Percentiles rank a stretch among this genome's conserved stretches.
These are phyloP conservation scores for Thelonectria blattea DNA, from an alignment of 2,329 filamentous ascomycete species.

Conservation along the genomic window DNA sequence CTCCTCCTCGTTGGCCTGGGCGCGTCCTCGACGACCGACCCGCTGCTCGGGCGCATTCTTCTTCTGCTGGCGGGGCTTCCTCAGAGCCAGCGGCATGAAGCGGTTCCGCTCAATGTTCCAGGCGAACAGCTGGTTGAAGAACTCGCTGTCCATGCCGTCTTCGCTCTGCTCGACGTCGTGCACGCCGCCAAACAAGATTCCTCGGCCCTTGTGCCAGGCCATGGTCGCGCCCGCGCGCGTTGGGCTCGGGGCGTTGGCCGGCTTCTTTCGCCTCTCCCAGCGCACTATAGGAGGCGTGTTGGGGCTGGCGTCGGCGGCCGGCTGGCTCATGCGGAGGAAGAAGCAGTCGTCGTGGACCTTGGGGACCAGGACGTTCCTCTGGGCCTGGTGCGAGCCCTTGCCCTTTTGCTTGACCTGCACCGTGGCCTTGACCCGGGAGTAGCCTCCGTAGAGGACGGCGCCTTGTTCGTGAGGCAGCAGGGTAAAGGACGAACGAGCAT, in stretches of 20 bases:
- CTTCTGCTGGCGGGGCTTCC: slow-evolving; percentile 73
- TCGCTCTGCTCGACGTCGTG: slow-evolving; percentile 91
- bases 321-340: slow-evolving; percentile 82
- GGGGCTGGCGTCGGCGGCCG: slow-evolving; percentile 68
- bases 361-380: slow-evolving; percentile 79
- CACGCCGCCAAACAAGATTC: slow-evolving; percentile 92
- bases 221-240: slow-evolving; percentile 88
- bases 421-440: slow-evolving; percentile 84
- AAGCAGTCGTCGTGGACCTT: slow-evolving; percentile 95
- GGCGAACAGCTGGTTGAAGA: slow-evolving; percentile 89
- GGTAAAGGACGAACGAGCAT: slow-evolving; percentile 89
- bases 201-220: slow-evolving; percentile 90
- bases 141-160: slow-evolving; percentile 95
- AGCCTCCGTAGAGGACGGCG: slow-evolving; percentile 90
- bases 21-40: slow-evolving; percentile 69
- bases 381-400: slow-evolving; percentile 63
- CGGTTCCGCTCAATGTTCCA: slow-evolving; percentile 97
- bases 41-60: slow-evolving; percentile 62
- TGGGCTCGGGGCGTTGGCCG: slow-evolving; percentile 85
- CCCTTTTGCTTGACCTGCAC: slow-evolving; percentile 64
- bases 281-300: slow-evolving; percentile 74
- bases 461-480: slow-evolving; percentile 89
- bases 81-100: slow-evolving; percentile 83
- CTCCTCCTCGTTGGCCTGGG: slow-evolving; percentile 90
- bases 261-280: slow-evolving; percentile 94